phyloP scores from a whole-genome alignment of 352 stramenopile genomes.

The Thraustochytrium striatum region DNA sequence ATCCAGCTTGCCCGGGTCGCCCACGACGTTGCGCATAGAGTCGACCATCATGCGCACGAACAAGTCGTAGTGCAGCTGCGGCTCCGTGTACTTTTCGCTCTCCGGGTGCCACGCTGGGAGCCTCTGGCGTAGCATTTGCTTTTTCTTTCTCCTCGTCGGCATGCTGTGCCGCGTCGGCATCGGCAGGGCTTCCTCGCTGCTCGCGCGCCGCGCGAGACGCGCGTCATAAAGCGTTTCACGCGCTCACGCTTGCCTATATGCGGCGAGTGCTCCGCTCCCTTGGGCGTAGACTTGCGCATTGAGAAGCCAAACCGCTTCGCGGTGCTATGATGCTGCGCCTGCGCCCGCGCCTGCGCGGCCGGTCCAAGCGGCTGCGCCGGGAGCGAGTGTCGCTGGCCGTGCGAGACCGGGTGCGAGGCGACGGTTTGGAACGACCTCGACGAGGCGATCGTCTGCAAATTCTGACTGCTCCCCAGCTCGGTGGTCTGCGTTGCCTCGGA shows the following conservation, averaged over 20 bases:
- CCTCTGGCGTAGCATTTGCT: too few relatives aligned
- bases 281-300: not conserved
- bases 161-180: too few relatives aligned
- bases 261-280: not conserved
- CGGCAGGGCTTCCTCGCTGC: too few relatives aligned
- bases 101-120: slow-evolving; percentile 8
- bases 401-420: not conserved
- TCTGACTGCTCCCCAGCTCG: too few relatives aligned
- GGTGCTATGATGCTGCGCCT: not conserved
- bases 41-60: slow-evolving; percentile 48
- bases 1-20: slow-evolving; percentile 18
- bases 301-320: not conserved
- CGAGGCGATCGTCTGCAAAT: not conserved
- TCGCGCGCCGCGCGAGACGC: too few relatives aligned
- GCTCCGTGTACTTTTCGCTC: not conserved
- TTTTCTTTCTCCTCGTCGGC: too few relatives aligned
- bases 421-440: not conserved
- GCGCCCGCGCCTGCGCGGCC: not conserved
- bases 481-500: too few relatives aligned
- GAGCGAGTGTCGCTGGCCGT: not conserved
- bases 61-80: slow-evolving; percentile 35
- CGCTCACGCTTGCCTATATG: too few relatives aligned
- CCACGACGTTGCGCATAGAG: slow-evolving; percentile 21
- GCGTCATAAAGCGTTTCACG: too few relatives aligned
- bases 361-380: not conserved